These are phyloP conservation scores for Neurospora africana DNA, from an alignment of 495 filamentous ascomycete species.

Conservation along the genomic window DNA sequence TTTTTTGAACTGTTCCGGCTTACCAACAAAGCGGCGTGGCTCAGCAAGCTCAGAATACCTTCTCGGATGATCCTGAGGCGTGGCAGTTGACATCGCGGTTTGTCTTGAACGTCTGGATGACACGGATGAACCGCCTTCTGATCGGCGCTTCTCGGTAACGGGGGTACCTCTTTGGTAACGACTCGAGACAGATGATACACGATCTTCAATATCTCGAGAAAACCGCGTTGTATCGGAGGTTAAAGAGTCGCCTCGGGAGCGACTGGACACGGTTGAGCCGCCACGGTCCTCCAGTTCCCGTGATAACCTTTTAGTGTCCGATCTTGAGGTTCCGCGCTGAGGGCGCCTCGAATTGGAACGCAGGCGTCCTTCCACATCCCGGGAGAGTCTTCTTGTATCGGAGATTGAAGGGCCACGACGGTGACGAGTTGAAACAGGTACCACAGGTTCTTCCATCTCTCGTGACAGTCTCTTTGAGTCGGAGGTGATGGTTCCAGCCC, in stretches of 20 bases:
- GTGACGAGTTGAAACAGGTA: neutral
- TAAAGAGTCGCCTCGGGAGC: neutral
- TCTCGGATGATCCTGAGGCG: neutral
- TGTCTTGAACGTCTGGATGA: neutral
- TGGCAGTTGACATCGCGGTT: neutral
- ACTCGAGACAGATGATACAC: neutral
- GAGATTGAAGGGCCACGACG: neutral
- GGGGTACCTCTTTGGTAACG: neutral
- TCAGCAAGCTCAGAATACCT: neutral
- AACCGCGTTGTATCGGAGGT: neutral
- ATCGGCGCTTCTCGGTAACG: neutral
- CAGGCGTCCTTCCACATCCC: neutral
- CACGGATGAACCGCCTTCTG: neutral
- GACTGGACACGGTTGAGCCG: neutral
- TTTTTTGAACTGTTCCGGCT: neutral
- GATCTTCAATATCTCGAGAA: neutral
- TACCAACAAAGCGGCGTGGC: neutral
- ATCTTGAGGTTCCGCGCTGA: neutral
- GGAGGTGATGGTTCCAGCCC: neutral
- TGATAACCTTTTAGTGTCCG: neutral
- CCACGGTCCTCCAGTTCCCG: neutral
- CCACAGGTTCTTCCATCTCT: neutral
- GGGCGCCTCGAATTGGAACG: neutral
- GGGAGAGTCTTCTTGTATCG: neutral
- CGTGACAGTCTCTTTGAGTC: neutral